Evolutionary conservation across 2,329 filamentous ascomycete genomes (phyloP).

Genomic region (Aspergillus ochraceoroseus): DNA sequence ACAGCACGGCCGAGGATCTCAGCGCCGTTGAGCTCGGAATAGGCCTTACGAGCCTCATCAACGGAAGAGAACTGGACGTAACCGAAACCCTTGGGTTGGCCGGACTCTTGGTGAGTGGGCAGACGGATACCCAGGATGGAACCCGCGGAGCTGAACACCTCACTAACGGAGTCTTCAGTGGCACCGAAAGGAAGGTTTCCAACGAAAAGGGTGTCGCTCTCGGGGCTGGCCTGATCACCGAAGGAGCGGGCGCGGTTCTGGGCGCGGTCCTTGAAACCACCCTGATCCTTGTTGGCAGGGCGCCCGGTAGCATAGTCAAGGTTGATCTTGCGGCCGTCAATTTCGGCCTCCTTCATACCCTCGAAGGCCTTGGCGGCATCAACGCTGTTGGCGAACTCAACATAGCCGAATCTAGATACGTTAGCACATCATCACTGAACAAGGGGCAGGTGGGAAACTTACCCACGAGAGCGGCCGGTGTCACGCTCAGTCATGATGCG

Average conservation of each 20-base stretch:
- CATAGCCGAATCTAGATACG: slow-evolving; percentile 68
- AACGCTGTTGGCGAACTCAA: slow-evolving; percentile 70
- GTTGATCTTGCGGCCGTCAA: slow-evolving; percentile 71
- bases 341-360: slow-evolving; percentile 66
- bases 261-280: slow-evolving; percentile 61
- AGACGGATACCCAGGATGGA: slow-evolving; percentile 75
- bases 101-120: slow-evolving; percentile 79
- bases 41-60: slow-evolving; percentile 74
- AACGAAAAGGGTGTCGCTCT: slow-evolving; percentile 82
- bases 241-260: slow-evolving; percentile 51
- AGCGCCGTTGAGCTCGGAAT: slow-evolving; percentile 64
- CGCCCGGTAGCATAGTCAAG: slow-evolving; percentile 71
- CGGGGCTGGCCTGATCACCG: slow-evolving; percentile 73
- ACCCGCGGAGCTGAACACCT: slow-evolving; percentile 68
- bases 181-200: slow-evolving; percentile 85
- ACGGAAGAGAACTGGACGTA: slow-evolving; percentile 79
- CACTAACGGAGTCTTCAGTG: slow-evolving; percentile 67
- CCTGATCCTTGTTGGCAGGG: slow-evolving; percentile 49
- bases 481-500: slow-evolving; percentile 81
- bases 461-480: slow-evolving; percentile 76
- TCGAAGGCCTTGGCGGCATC: slow-evolving; percentile 67
- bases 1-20: slow-evolving; percentile 68
- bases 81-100: slow-evolving; percentile 84
- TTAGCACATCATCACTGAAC: slow-evolving; percentile 9
- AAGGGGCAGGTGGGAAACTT: slow-evolving; percentile 27